Evolutionary conservation across 176 grass and related monocot species (phyloP).

Genomic region (Phoenix roebelenii): DNA sequence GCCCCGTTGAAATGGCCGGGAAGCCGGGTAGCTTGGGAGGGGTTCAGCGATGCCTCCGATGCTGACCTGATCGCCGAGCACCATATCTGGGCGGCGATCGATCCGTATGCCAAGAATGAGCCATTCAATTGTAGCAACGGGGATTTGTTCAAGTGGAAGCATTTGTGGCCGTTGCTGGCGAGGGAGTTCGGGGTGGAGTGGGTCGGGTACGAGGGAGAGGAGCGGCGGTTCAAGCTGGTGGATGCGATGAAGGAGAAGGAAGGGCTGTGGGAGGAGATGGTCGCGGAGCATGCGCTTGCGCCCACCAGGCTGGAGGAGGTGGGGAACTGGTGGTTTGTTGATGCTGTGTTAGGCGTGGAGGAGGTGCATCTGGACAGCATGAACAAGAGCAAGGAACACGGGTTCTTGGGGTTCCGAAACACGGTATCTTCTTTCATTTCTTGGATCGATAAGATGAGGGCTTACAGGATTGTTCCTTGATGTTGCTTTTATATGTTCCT

Average conservation of each 20-base stretch:
- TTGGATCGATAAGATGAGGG: slow-evolving; percentile 15
- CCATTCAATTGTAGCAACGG: slow-evolving; percentile 20
- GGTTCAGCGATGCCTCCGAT: slow-evolving; percentile 14
- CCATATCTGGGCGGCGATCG: slow-evolving; percentile 17
- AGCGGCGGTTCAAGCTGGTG: not conserved
- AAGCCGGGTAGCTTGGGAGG: not conserved
- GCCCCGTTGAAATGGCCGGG: slow-evolving; percentile 5
- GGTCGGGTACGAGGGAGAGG: slow-evolving; percentile 2
- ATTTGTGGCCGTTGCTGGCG: slow-evolving; percentile 5
- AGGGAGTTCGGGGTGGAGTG: slow-evolving; percentile 9
- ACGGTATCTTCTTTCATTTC: slow-evolving; percentile 7
- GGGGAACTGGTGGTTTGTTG: not conserved
- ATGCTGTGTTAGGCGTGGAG: slow-evolving; percentile 10
- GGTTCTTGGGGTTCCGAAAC: slow-evolving; percentile 17
- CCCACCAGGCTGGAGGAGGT: slow-evolving; percentile 5
- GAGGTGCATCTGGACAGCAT: slow-evolving; percentile 6
- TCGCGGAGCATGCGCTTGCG: slow-evolving; percentile 11
- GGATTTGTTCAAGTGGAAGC: slow-evolving; percentile 19
- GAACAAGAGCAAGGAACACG: slow-evolving; percentile 22
- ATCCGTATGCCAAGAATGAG: slow-evolving; percentile 16
- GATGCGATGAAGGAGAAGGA: slow-evolving; percentile 19
- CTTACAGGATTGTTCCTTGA: slow-evolving; percentile 19
- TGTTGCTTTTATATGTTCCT: not conserved
- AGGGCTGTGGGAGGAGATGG: slow-evolving; percentile 11
- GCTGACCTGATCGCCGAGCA: slow-evolving; percentile 20